Evolutionary conservation across 176 grass and related monocot species (phyloP).

Genomic region (Carex littledalei): DNA sequence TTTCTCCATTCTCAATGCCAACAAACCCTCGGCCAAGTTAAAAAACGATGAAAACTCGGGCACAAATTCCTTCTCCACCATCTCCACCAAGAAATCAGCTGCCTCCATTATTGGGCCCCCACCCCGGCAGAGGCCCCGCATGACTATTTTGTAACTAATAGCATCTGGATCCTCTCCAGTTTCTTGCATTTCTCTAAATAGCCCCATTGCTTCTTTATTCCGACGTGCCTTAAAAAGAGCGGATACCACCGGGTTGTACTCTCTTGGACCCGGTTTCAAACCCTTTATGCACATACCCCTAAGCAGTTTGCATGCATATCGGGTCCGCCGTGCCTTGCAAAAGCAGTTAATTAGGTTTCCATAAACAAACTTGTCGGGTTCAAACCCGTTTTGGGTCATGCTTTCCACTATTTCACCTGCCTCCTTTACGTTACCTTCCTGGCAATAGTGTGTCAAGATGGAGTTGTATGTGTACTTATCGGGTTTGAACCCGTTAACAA

Average conservation of each 20-base stretch:
- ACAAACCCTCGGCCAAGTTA: conserved; percentile 74
- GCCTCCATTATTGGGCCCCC: conserved; percentile 77
- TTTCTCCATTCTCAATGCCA: conserved; percentile 74
- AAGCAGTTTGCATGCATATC: conserved; percentile 75
- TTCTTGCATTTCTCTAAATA: conserved; percentile 76
- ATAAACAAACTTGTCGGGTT: conserved; percentile 74
- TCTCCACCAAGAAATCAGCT: conserved; percentile 80
- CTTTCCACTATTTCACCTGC: conserved; percentile 64
- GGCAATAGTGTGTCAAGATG: conserved; percentile 85
- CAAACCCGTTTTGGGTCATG: conserved; percentile 74
- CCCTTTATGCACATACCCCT: conserved; percentile 72
- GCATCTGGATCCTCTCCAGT: conserved; percentile 75
- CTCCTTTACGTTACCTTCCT: conserved; percentile 74
- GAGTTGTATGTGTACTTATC: conserved; percentile 85
- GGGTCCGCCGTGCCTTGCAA: conserved; percentile 74
- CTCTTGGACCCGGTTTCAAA: conserved; percentile 60
- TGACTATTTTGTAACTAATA: conserved; percentile 70
- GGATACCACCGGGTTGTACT: conserved; percentile 71
- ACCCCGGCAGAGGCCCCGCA: conserved; percentile 62
- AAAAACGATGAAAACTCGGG: conserved; percentile 73
- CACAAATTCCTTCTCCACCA: conserved; percentile 59
- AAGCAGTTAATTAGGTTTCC: conserved; percentile 68
- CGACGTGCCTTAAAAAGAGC: conserved; percentile 57
- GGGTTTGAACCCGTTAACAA: conserved; percentile 57
- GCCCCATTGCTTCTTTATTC: conserved; percentile 51